Base-by-base conservation (phyloP, 2,329 filamentous ascomycete genomes). In the Hymenoscyphus scutula region DNA sequence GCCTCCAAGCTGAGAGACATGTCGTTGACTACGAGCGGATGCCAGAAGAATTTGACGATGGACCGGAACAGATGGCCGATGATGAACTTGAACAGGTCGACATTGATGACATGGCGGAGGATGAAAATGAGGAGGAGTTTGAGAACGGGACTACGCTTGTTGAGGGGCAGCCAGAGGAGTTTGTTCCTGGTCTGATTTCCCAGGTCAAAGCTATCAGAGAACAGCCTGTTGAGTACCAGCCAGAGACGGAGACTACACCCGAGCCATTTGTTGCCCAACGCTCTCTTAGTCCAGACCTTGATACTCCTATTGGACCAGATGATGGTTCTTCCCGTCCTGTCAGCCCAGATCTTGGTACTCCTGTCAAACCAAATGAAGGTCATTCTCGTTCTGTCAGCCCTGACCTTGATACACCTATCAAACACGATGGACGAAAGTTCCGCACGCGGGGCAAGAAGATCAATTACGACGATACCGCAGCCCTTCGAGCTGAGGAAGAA, bases 361-460 rank as follows among this genome's bases (percentile, higher is more conserved):
- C 17, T 56, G 7, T 17, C n/a, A n/a, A n/a, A 56, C 11, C 30
- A 25, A 15, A n/a, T 15, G 32, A 37, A 8, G 55, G 23, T 19
- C 29, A 7, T 34, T n/a, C 30, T n/a, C 32, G 29, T 11, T 15
- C 55, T 7, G 7, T 23, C 17, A 56, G 32, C 27, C 57, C 57
- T n/a, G 57, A 59, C 30, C 57, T 59, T 34, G 57, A 59, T 25
- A 59, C 57, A 34, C 57, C 57, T 11, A 2, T 59, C 27, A 51
- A 37, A 34, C 3, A 25, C 7, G 57, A 59, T 15, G 57, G 57
- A 17, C 57, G 57, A 2, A 27, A 48, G 30, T 30, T 48, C 15
- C 56, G 56, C 25, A 58, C 13, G n/a, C 23, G 37, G 23, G 29
- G n/a, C 13, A 58, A 48, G 25, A 15, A 45, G 15, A 48, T 58